phyloP scores from a whole-genome alignment of 371 early-diverging fungal genomes.

The Rhizomucor miehei region DNA sequence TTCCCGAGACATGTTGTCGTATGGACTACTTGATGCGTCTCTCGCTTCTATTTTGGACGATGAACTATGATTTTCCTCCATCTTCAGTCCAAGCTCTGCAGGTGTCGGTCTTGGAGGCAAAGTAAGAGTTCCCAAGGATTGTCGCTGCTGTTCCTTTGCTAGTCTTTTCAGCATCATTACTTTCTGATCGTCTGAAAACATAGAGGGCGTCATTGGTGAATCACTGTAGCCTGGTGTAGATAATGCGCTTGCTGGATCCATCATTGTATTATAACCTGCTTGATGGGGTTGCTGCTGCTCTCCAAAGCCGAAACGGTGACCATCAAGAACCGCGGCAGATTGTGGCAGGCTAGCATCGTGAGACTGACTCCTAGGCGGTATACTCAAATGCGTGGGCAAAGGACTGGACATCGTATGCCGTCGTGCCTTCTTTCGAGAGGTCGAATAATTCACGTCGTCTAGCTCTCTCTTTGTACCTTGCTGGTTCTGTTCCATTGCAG shows the following conservation, averaged over 20 bases:
- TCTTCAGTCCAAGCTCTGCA: conserved; percentile 27
- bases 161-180: conserved; percentile 8
- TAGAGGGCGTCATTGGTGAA: background rate
- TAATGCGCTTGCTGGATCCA: conserved; percentile 1
- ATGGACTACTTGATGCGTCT: background rate
- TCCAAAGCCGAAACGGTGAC: conserved; percentile 7
- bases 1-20: conserved; percentile 15
- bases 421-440: conserved; percentile 10
- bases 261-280: background rate
- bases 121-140: conserved; percentile 16
- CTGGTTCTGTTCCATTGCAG: too few species aligned
- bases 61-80: background rate
- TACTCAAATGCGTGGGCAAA: conserved; percentile 8
- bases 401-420: conserved; percentile 16
- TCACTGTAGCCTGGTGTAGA: conserved; percentile 3
- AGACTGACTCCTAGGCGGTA: conserved; percentile 1
- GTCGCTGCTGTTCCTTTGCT: conserved; percentile 20
- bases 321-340: conserved; percentile 7
- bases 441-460: too few species aligned
- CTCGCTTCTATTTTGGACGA: background rate
- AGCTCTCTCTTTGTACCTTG: too few species aligned
- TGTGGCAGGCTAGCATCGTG: conserved; percentile 3
- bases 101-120: conserved; percentile 38
- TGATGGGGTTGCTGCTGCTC: background rate
- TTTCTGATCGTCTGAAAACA: conserved; percentile 13